phyloP scores from a whole-genome alignment of 1,284 basidiomycete species.

The Trametes pubescens region DNA sequence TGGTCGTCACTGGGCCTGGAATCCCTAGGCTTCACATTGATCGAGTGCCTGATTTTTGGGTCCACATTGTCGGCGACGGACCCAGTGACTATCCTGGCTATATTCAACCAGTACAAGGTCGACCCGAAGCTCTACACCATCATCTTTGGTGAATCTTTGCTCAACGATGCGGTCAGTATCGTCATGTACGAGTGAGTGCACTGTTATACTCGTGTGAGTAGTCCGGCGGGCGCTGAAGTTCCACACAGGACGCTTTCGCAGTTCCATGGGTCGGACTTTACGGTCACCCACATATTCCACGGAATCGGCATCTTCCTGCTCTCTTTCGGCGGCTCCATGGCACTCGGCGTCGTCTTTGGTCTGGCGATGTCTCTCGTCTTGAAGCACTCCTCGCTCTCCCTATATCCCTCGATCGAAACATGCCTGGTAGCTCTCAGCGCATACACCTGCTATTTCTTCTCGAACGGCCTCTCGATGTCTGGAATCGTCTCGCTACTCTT shows the following conservation, averaged over 20 bases:
- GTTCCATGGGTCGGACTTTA: constrained; percentile 92
- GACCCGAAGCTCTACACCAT: constrained; percentile 98
- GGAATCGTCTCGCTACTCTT: constrained; percentile 98
- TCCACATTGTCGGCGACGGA: constrained; percentile 98
- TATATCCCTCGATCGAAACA: constrained; percentile 92
- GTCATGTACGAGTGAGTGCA: constrained; percentile 99
- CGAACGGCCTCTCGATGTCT: constrained; percentile 93
- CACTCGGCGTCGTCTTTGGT: constrained; percentile 91
- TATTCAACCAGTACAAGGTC: constrained; percentile 99
- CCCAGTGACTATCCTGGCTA: constrained; percentile 97
- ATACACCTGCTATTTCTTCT: constrained; percentile 99
- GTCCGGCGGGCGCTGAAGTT: neutral
- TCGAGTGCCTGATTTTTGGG: constrained; percentile 97
- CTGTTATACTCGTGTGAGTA: neutral
- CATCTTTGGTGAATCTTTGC: constrained; percentile 96
- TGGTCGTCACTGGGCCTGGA: constrained; percentile 94
- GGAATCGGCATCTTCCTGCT: constrained; percentile 96
- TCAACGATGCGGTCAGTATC: constrained; percentile 99
- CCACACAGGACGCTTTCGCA: constrained; percentile 78
- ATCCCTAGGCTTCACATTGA: constrained; percentile 78
- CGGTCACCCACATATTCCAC: constrained; percentile 90
- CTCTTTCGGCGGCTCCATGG: constrained; percentile 95
- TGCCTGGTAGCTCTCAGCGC: constrained; percentile 95
- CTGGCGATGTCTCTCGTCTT: constrained; percentile 91
- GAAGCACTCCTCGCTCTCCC: constrained; percentile 91